A percentile compares a stretch with the other conserved stretches of the same genome.
phyloP scores from a whole-genome alignment of 345 rosid genomes.

The Hypericum androsaemum region DNA sequence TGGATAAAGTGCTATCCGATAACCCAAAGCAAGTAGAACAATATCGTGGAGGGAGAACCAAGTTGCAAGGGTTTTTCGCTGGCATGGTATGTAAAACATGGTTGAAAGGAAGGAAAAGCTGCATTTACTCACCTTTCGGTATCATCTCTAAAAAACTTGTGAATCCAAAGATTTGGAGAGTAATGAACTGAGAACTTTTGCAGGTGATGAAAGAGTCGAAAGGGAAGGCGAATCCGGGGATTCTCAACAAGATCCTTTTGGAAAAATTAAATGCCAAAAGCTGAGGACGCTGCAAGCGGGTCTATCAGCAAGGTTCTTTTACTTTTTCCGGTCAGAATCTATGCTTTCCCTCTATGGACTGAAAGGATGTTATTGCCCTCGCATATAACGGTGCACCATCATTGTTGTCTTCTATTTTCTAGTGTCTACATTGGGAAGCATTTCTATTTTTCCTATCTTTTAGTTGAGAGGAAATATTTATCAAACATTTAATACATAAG shows the following conservation, averaged over 20 bases:
- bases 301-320: not conserved
- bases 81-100: conserved; percentile 52
- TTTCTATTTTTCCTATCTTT: too few relatives aligned
- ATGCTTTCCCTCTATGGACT: too few relatives aligned
- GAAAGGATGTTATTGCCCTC: too few relatives aligned
- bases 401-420: too few relatives aligned
- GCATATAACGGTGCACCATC: too few relatives aligned
- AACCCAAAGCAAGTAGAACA: conserved; percentile 83
- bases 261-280: conserved; percentile 56
- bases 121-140: not conserved
- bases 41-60: conserved; percentile 76
- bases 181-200: conserved; percentile 11
- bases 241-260: conserved; percentile 67
- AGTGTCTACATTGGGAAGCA: too few relatives aligned
- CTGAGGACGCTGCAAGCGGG: conserved; percentile 18
- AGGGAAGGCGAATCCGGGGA: conserved; percentile 85
- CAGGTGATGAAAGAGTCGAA: conserved; percentile 89
- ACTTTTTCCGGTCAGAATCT: too few relatives aligned
- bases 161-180: not conserved
- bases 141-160: not conserved
- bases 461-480: too few relatives aligned
- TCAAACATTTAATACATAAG: too few relatives aligned
- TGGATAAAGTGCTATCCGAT: conserved; percentile 58
- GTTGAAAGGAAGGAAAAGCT: too few relatives aligned
- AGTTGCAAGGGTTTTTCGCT: conserved; percentile 81